Base-by-base conservation (phyloP, 768 basidiomycete genomes). In the Tylopilus sp. region DNA sequence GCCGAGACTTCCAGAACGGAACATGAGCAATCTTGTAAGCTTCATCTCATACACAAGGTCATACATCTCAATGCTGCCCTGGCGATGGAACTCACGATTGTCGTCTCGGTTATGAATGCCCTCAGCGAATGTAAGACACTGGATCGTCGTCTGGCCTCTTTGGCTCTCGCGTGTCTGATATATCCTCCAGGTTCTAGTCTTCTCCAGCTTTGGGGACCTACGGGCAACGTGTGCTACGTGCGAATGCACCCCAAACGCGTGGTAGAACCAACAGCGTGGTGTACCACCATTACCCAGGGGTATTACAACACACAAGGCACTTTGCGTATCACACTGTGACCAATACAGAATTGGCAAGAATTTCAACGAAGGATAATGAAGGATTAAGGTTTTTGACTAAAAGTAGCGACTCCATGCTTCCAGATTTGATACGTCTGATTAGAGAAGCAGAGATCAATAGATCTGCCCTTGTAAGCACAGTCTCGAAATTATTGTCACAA, bases 351-450 rank as follows among this genome's bases (percentile, higher is more conserved):
- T 47, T 48, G 55, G 61, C 47, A 57, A 57, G 35, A 48, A 44
- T 54, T 47, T 38, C 40, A 38, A 53, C 53, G 55, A 63, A 25
- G 60, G 57, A 12, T 31, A 31, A 31, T 31, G 30, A 44, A 22
- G 54, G 53, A 50, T 63, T 64, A 64, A 60, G 58, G 64, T 64
- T 64, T 64, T 63, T 60, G 46, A 35, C 64, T 64, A 64, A 63
- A 63, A 43, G 54, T 40, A 52, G 60, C 55, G 48, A 50, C 22
- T 44, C 52, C 58, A 57, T 53, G 55, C 57, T 64, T 63, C 60
- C 48, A 51, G 50, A 57, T 60, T 50, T 53, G 61, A 65, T 63
- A 25, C 44, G 40, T 55, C 31, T 51, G 48, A 57, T n/a, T 50
- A 43, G 43, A 47, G 43, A 45, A 38, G 42, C 44, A 52, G 50